phyloP scores from a whole-genome alignment of 2,329 filamentous ascomycete genomes.

The Bipolaris gigantea region DNA sequence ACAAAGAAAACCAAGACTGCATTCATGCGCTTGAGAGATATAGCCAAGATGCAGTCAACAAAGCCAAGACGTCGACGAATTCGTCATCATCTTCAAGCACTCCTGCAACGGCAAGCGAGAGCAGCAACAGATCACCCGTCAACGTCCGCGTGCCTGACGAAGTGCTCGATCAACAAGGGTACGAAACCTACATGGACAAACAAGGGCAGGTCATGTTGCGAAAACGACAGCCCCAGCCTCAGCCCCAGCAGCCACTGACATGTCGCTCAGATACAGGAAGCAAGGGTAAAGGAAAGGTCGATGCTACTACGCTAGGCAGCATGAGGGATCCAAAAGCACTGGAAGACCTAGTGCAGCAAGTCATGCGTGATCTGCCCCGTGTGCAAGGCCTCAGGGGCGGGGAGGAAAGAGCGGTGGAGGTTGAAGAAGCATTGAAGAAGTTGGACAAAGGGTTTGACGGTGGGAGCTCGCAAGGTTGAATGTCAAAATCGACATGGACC shows the following conservation, averaged over 20 bases:
- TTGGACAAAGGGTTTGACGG: conserved; percentile 47
- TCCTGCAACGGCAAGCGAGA: not conserved
- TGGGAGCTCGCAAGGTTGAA: conserved; percentile 1
- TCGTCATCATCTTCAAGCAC: not conserved
- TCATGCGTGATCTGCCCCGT: conserved; percentile 50
- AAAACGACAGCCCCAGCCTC: conserved; percentile 41
- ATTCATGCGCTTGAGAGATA: conserved; percentile 62
- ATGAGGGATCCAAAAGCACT: conserved; percentile 49
- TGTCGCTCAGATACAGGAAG: conserved; percentile 9
- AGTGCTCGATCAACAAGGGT: conserved; percentile 53
- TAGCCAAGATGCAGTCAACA: conserved; percentile 24
- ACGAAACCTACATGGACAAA: conserved; percentile 55
- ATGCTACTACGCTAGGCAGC: conserved; percentile 26
- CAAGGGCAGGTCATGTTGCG: conserved; percentile 53
- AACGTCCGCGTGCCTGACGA: conserved; percentile 50
- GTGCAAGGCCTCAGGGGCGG: conserved; percentile 44
- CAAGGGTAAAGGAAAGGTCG: conserved; percentile 30
- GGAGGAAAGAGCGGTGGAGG: conserved; percentile 44
- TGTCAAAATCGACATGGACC: not conserved
- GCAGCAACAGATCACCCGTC: conserved; percentile 21
- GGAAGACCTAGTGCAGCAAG: conserved; percentile 50
- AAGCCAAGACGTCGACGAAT: conserved; percentile 14
- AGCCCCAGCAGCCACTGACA: conserved; percentile 11
- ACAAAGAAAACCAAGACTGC: conserved; percentile 71
- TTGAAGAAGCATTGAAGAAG: conserved; percentile 49